Evolutionary conservation across 2,329 filamentous ascomycete species (phyloP).

Genomic region (Cadophora gregata): DNA sequence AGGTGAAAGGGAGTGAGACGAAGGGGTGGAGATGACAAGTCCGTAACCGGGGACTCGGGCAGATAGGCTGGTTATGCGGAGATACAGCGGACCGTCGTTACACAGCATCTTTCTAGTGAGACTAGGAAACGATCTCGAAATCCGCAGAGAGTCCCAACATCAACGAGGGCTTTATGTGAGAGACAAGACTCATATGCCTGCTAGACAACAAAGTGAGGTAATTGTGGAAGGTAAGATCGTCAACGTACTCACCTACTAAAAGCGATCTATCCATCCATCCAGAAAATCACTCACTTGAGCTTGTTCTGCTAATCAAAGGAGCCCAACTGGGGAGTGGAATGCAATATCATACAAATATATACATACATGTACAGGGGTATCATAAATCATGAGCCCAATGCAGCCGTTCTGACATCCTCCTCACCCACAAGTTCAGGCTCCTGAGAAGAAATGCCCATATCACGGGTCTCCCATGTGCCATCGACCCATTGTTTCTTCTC

Average conservation of each 20-base stretch:
- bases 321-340: constrained; percentile 38
- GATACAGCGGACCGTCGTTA: background rate
- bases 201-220: background rate
- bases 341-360: constrained; percentile 37
- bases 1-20: background rate
- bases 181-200: background rate
- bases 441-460: constrained; percentile 70
- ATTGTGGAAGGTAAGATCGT: background rate
- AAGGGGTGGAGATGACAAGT: background rate
- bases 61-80: too few relatives aligned
- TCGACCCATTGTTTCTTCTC: constrained; percentile 83
- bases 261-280: background rate
- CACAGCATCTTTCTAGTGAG: background rate
- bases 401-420: constrained; percentile 38
- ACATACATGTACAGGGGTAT: constrained; percentile 28
- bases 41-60: background rate
- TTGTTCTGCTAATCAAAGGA: constrained; percentile 22
- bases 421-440: constrained; percentile 42
- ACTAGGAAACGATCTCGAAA: background rate
- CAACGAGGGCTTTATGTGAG: background rate
- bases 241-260: background rate
- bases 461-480: constrained; percentile 73
- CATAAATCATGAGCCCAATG: constrained; percentile 36
- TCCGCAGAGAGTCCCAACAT: background rate
- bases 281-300: constrained; percentile 27